Base-by-base conservation (phyloP, 2,329 filamentous ascomycete genomes). In the Botrytis byssoidea region DNA sequence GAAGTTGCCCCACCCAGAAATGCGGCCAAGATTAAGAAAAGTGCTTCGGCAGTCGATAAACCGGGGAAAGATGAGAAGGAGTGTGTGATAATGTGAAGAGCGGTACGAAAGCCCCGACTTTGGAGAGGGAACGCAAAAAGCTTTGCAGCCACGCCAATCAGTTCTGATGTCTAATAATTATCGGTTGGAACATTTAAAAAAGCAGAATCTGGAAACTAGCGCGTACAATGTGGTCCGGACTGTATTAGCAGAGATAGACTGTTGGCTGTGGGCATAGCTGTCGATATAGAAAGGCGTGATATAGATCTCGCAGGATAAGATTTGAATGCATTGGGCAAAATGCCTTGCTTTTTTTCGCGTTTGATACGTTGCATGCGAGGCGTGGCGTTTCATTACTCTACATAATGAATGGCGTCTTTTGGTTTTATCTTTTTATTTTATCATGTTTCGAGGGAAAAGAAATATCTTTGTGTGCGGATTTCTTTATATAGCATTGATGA, bases 21-120 rank as follows among this genome's bases (percentile, higher is more conserved):
- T n/a, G 77, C 76, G 5, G 61, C 73, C 37, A 81, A 80, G 65
- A 76, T 78, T 44, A 81, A 79, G 75, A 81, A 79, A 59, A 75
- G 40, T 48, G 51, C 51, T 9, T 78, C 71, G 63, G 74, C 73
- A 40, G 77, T 77, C 44, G 77, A 79, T 44, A 78, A 78, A 69
- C 75, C 70, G 0, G 76, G 59, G 8, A 74, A 77, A 60, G 76
- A 71, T 55, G 78, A 78, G 14, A 79, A 79, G 64, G 78, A 80
- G 37, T 80, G 79, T 72, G 65, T 75, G 61, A 71, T 79, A 16
- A 80, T 80, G 79, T 80, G 75, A 77, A 48, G 35, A 2, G 25
- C 37, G 9, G 22, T 48, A 29, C 3, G 20, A 25, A 16, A 37
- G 57, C 3, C 16, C 9, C 10, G n/a, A 40, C 0, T 40, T 66